phyloP scores from a whole-genome alignment of 148 eudicot species.

The Persicaria tinctoria region DNA sequence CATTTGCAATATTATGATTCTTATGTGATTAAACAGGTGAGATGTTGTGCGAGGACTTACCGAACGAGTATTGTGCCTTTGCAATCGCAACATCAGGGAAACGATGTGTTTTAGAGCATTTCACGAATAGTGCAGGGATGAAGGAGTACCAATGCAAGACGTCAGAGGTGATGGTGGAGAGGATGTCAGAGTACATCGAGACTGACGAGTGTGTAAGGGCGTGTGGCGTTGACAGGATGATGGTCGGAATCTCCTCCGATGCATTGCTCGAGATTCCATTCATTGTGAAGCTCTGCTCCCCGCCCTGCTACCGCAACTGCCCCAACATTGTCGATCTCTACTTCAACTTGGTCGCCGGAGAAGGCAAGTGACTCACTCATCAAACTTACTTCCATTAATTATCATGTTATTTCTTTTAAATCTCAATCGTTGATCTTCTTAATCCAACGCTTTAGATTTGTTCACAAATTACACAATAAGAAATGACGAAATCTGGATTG shows the following conservation, averaged over 20 bases:
- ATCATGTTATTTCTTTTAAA: too few species aligned
- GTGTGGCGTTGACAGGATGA: conserved; percentile 57
- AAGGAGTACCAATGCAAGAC: conserved; percentile 57
- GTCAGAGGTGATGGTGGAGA: conserved; percentile 63
- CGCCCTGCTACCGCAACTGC: conserved; percentile 55
- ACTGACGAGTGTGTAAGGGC: conserved; percentile 52
- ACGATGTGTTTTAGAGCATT: conserved; percentile 64
- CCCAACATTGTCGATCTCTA: conserved; percentile 80
- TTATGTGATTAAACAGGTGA: conserved; percentile 32
- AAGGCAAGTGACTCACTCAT: conserved; percentile 31
- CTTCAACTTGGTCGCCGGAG: conserved; percentile 74
- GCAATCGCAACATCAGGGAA: conserved; percentile 69
- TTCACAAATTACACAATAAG: too few species aligned
- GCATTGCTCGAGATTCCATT: conserved; percentile 47
- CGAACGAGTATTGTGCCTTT: conserved; percentile 43
- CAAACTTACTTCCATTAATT: too few species aligned
- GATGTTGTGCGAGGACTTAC: conserved; percentile 66
- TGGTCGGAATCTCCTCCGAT: conserved; percentile 68
- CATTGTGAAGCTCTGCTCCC: conserved; percentile 56
- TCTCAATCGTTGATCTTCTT: too few species aligned
- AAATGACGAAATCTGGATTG: too few species aligned
- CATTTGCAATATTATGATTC: not conserved
- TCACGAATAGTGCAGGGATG: conserved; percentile 20
- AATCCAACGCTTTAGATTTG: too few species aligned
- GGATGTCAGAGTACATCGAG: conserved; percentile 59